Base-by-base conservation (phyloP, 148 eudicot species). In the Selenicereus undatus region DNA sequence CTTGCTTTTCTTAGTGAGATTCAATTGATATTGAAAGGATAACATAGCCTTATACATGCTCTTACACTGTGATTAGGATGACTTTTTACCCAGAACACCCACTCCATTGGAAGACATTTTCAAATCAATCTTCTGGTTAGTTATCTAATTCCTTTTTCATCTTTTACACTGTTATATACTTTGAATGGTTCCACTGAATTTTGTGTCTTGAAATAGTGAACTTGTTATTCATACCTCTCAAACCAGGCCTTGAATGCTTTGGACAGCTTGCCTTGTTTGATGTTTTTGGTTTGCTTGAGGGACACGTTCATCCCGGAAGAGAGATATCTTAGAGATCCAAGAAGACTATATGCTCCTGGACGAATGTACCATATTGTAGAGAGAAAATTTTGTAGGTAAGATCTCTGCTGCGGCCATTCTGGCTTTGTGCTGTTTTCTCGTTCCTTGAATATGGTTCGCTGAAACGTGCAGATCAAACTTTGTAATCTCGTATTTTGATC, bases 341-440 rank as follows among this genome's bases (percentile, higher is more conserved):
- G 98, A 85, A 83, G 98, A 81, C 80, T 94, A 26, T 94, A 93
- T 88, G 97, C 98, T 77, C 99, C 99, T 71, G 99, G 99, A 45
- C 88, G 98, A 80, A 86, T 96, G 86, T 96, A 91, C 84, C 99
- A 96, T 83, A 91, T 96, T 70, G 99, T 96, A 66, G 98, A 96
- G 84, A 90, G 99, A 83, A 94, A 91, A 80, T 92, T 92, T 85
- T 96, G 98, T 93, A 90, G 97, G 97, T 94, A 86, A 66, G 16
- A 66, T 11, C n/a, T 62, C 1, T n/a, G 29, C 29, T 62, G 24
- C 68, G 4, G 10, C 11, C 24, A 24, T 65, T 65, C 71, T 8
- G 14, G 27, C 71, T 26, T 27, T 27, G 13, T 66, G 71, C 30
- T 66, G 0, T 66, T 66, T 27, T 27, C 18, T n/a, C 30, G 2